Evolutionary conservation across 2,329 filamentous ascomycete genomes (phyloP).

Genomic region (Colletotrichum noveboracense): DNA sequence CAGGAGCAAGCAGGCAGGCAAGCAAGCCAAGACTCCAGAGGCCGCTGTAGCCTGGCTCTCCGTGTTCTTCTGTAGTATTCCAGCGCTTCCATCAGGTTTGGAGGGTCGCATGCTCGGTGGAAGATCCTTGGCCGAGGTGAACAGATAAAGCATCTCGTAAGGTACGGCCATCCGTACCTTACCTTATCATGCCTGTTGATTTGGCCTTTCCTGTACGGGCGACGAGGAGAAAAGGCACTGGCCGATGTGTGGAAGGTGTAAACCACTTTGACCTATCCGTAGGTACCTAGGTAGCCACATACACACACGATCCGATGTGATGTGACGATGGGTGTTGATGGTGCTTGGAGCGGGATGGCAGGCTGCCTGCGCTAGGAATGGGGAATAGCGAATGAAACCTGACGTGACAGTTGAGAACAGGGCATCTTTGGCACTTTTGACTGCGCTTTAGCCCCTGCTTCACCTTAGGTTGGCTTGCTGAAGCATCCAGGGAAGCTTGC

Average conservation of each 20-base stretch:
- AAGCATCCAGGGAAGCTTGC: background rate
- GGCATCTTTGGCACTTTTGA: background rate
- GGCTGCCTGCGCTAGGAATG: background rate
- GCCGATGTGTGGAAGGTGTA: background rate
- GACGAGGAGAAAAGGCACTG: background rate
- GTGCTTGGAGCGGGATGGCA: background rate
- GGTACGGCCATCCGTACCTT: background rate
- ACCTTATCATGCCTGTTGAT: background rate
- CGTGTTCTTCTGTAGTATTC: constrained; percentile 9
- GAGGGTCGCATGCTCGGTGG: background rate
- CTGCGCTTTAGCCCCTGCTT: background rate
- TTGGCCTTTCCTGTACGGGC: background rate
- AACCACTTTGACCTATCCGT: background rate
- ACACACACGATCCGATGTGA: background rate
- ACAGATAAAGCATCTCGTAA: background rate
- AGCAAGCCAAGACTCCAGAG: background rate
- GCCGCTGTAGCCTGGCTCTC: background rate
- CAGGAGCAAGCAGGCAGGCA: background rate
- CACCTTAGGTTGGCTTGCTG: background rate
- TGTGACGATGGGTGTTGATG: background rate
- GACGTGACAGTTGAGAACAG: background rate
- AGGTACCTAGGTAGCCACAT: background rate
- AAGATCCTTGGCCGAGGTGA: background rate
- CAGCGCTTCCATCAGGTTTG: background rate
- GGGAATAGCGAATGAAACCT: background rate